These are phyloP conservation scores for Oidium heveae DNA, from an alignment of 2,329 filamentous ascomycete species.

Conservation along the genomic window DNA sequence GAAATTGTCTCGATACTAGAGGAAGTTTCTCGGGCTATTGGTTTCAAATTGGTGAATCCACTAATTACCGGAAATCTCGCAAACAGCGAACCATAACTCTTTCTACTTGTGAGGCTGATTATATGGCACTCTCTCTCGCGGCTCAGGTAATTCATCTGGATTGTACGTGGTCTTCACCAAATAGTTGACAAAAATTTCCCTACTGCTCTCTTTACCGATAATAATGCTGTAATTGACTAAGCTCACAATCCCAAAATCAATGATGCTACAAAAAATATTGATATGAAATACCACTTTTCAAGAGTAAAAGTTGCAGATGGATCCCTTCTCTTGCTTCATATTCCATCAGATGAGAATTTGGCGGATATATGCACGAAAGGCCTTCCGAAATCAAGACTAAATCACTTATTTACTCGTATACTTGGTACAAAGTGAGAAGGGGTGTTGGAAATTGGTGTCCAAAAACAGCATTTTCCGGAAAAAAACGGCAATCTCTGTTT, in stretches of 20 bases:
- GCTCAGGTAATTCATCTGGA: not conserved
- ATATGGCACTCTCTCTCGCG: not conserved
- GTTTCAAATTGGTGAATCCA: not conserved
- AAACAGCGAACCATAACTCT: not conserved
- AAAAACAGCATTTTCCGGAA: too few species aligned
- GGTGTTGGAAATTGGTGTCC: too few species aligned
- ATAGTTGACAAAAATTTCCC: not conserved
- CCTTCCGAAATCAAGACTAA: not conserved
- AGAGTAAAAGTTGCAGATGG: not conserved
- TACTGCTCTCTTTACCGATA: not conserved
- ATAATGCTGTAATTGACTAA: not conserved
- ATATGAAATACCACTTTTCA: not conserved
- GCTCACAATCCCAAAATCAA: not conserved
- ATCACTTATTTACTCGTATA: too few species aligned
- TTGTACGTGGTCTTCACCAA: not conserved
- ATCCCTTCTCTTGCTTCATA: not conserved
- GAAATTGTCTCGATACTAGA: not conserved
- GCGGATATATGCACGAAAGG: not conserved
- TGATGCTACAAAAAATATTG: not conserved
- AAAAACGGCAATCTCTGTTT: too few species aligned
- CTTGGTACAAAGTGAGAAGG: too few species aligned
- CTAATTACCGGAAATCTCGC: not conserved
- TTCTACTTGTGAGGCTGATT: not conserved
- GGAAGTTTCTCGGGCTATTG: not conserved
- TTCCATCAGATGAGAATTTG: too few species aligned